phyloP scores from a whole-genome alignment of 192 early-diverging fungal species.

The Coemansia sp. region DNA sequence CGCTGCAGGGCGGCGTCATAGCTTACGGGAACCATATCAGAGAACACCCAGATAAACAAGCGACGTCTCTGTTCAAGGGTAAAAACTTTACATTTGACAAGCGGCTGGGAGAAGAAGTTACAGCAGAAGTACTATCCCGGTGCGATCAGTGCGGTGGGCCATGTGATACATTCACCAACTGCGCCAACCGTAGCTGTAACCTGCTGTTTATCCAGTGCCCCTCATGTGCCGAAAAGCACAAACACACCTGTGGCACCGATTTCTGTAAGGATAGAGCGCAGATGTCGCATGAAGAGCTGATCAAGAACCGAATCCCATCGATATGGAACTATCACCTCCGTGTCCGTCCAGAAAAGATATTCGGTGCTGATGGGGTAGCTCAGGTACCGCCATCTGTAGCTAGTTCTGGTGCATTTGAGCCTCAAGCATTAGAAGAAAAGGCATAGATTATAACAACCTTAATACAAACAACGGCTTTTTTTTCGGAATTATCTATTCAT shows the following conservation, averaged over 20 bases:
- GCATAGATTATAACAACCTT: neutral
- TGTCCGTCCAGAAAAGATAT: conserved; percentile 40
- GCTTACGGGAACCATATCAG: conserved; percentile 68
- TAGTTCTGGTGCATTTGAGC: too few relatives aligned
- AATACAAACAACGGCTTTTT: conserved; percentile 1
- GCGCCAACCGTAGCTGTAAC: conserved; percentile 69
- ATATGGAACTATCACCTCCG: conserved; percentile 40
- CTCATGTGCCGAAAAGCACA: conserved; percentile 47
- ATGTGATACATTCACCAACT: conserved; percentile 68
- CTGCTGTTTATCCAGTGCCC: conserved; percentile 69
- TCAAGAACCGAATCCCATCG: conserved; percentile 31
- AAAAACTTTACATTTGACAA: conserved; percentile 84
- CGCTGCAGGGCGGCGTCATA: conserved; percentile 70
- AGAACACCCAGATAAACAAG: conserved; percentile 19
- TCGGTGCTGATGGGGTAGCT: conserved; percentile 30
- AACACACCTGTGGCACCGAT: conserved; percentile 36
- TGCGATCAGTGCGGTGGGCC: conserved; percentile 69
- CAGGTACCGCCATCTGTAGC: conserved; percentile 1
- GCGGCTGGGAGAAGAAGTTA: conserved; percentile 65
- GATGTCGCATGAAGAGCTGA: conserved; percentile 42
- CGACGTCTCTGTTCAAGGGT: conserved; percentile 62
- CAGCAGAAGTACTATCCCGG: conserved; percentile 60
- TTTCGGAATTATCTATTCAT: conserved; percentile 68
- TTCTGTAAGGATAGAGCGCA: conserved; percentile 33
- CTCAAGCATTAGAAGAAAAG: too few relatives aligned